phyloP scores from a whole-genome alignment of 1,284 basidiomycete genomes.

The Gastroboletus turbinatus region DNA sequence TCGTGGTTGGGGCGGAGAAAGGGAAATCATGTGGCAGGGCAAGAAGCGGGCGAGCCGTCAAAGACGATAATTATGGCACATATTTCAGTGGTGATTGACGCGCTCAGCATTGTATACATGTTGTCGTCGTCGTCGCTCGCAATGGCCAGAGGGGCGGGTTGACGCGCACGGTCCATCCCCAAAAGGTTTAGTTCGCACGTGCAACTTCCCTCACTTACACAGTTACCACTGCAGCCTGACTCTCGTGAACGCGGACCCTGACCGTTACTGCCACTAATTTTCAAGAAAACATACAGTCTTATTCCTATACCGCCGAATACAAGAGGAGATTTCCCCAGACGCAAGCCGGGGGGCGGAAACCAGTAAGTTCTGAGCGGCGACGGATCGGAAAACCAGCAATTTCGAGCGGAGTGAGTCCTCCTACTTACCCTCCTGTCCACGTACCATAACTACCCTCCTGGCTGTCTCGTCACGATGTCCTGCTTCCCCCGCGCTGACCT shows the following conservation, averaged over 20 bases:
- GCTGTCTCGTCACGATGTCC: constrained; percentile 1
- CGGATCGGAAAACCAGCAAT: constrained; percentile 38
- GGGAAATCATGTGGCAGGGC: constrained; percentile 21
- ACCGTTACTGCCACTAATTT: constrained; percentile 8
- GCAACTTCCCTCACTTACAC: constrained; percentile 27
- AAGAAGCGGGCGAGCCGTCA: constrained; percentile 20
- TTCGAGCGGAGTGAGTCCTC: constrained; percentile 37
- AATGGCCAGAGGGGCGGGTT: constrained; percentile 10
- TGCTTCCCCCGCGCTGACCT: constrained; percentile 7
- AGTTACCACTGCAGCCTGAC: constrained; percentile 24
- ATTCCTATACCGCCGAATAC: constrained; percentile 10
- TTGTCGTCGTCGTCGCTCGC: constrained; percentile 23
- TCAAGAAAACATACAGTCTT: constrained; percentile 6
- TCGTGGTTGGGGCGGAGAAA: constrained; percentile 36
- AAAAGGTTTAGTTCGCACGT: constrained; percentile 37
- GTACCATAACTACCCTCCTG: not conserved
- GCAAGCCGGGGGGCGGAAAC: constrained; percentile 14
- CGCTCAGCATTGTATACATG: not conserved
- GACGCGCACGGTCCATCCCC: constrained; percentile 28
- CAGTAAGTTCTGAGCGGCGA: constrained; percentile 36
- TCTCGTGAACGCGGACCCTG: constrained; percentile 7
- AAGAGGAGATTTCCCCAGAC: constrained; percentile 6
- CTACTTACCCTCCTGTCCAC: not conserved
- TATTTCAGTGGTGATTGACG: not conserved
- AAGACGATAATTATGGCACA: constrained; percentile 34